A percentile compares a stretch with the other conserved stretches of the same genome.
phyloP scores from a whole-genome alignment of 768 basidiomycete genomes.

The Roridomyces roridus region DNA sequence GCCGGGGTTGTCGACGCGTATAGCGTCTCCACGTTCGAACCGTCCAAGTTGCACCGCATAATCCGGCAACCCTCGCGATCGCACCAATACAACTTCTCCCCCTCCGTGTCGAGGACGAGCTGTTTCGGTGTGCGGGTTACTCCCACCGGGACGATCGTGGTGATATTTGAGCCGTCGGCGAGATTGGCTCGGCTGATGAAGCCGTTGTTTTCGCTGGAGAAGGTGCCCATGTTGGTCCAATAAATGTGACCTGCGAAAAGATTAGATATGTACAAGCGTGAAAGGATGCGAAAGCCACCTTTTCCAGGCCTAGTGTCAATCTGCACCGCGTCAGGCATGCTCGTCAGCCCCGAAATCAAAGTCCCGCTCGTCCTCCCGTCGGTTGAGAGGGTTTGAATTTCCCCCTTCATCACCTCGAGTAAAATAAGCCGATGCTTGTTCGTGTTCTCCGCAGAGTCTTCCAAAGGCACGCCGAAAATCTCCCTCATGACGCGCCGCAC shows the following conservation, averaged over 20 bases:
- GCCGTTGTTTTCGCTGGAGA: slow-evolving; percentile 12
- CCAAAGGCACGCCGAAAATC: slow-evolving; percentile 12
- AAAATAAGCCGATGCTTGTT: slow-evolving; percentile 22
- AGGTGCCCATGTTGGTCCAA: slow-evolving; percentile 23
- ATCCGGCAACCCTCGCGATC: slow-evolving; percentile 24
- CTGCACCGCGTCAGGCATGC: slow-evolving; percentile 20
- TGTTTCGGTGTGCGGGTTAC: slow-evolving; percentile 24
- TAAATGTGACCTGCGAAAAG: slow-evolving; percentile 26
- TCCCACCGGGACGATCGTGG: slow-evolving; percentile 19
- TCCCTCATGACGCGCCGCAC: slow-evolving; percentile 24
- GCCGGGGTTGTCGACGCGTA: slow-evolving; percentile 9
- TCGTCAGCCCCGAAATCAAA: slow-evolving; percentile 10
- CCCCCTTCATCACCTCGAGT: slow-evolving; percentile 20
- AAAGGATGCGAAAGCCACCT: no score
- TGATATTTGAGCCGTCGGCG: slow-evolving; percentile 16
- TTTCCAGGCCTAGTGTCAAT: slow-evolving; percentile 23
- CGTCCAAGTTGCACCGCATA: slow-evolving; percentile 22
- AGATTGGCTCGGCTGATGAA: slow-evolving; percentile 20
- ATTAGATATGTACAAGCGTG: no score
- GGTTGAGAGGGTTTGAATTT: slow-evolving; percentile 13
- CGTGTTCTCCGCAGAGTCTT: neutral
- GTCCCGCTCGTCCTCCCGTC: slow-evolving; percentile 18
- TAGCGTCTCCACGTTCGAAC: slow-evolving; percentile 13
- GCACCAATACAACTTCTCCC: slow-evolving; percentile 22
- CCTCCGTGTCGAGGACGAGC: slow-evolving; percentile 13